A percentile compares a stretch with the other conserved stretches of the same genome.
Conservation (phyloP, 2,329 filamentous ascomycete genomes). For the Monosporascus ibericus region DNA sequence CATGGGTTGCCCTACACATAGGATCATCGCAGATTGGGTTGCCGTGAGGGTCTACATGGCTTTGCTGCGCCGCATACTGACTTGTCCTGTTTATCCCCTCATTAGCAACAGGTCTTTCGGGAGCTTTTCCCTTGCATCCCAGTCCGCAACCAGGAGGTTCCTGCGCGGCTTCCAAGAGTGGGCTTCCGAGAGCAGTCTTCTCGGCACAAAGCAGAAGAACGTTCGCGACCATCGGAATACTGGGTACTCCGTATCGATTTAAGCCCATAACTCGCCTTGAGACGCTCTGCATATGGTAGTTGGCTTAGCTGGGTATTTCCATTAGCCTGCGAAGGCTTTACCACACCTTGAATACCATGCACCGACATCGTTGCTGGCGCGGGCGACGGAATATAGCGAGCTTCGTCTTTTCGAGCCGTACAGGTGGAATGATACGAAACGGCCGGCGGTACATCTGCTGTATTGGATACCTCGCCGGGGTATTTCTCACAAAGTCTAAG, state of each 20-base stretch:
- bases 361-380: constrained; percentile 1
- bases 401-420: constrained; percentile 8
- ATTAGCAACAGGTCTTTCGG: background rate
- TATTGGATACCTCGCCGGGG: constrained; percentile 26
- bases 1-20: constrained; percentile 11
- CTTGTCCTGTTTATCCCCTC: background rate
- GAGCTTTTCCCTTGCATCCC: constrained; percentile 3
- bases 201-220: background rate
- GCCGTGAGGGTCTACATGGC: background rate
- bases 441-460: constrained; percentile 13
- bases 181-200: background rate
- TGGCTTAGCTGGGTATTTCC: background rate
- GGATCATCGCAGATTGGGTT: constrained; percentile 10
- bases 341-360: background rate
- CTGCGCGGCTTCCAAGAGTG: background rate
- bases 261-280: background rate
- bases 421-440: constrained; percentile 15
- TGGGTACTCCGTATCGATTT: background rate
- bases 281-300: background rate
- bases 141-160: constrained; percentile 18
- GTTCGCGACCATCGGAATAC: background rate
- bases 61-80: background rate
- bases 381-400: constrained; percentile 5
- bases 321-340: background rate
- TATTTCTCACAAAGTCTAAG: constrained; percentile 46